These are phyloP conservation scores for Dichomitus squalens DNA, from an alignment of 1,284 basidiomycete genomes.

Conservation along the genomic window DNA sequence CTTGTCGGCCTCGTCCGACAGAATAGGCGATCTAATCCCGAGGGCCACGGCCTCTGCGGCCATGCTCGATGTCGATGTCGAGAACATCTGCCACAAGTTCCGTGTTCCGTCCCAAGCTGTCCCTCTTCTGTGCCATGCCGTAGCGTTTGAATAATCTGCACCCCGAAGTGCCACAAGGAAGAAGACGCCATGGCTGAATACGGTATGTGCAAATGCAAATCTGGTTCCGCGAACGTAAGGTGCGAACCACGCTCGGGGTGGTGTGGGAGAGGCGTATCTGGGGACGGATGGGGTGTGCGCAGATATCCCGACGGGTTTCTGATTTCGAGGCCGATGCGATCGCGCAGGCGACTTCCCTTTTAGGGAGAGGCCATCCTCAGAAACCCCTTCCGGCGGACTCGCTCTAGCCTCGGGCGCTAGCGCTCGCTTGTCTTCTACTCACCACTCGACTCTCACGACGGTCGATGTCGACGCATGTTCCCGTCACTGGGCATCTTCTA, in stretches of 20 bases:
- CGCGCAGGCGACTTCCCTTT: too few relatives aligned
- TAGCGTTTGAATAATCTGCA: not conserved
- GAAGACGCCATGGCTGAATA: not conserved
- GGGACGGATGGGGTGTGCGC: not conserved
- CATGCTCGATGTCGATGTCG: too few relatives aligned
- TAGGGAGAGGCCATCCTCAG: too few relatives aligned
- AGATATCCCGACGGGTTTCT: not conserved
- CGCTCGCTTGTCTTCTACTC: too few relatives aligned
- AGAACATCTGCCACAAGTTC: not conserved
- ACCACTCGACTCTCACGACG: too few relatives aligned
- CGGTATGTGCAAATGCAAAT: not conserved
- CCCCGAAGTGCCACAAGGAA: not conserved
- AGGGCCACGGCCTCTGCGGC: not conserved
- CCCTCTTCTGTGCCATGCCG: not conserved
- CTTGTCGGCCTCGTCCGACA: not conserved
- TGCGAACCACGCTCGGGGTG: not conserved
- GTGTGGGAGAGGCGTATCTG: not conserved
- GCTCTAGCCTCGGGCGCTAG: too few relatives aligned
- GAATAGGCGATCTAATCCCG: constrained; percentile 1
- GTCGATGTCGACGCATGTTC: too few relatives aligned
- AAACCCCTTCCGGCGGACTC: too few relatives aligned
- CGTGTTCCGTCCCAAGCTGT: constrained; percentile 1
- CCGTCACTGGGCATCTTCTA: too few relatives aligned
- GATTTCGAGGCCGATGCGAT: not conserved
- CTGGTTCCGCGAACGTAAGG: not conserved